phyloP scores from a whole-genome alignment of 306 rosid genomes.

The Mimosa bimucronata region DNA sequence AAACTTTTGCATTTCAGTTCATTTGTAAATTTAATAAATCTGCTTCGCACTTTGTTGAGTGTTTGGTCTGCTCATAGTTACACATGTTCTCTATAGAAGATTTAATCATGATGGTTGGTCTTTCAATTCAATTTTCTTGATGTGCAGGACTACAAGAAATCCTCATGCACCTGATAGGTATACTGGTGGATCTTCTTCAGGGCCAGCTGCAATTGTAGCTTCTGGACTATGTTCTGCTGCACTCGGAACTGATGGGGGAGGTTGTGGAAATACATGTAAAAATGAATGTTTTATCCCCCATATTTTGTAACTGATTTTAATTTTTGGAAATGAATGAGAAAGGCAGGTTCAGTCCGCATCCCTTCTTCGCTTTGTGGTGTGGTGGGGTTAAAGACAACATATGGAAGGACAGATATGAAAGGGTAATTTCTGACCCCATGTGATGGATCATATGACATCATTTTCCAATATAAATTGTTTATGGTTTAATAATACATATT shows the following conservation, averaged over 20 bases:
- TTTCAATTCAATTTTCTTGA: conserved; percentile 40
- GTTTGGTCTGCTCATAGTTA: conserved; percentile 26
- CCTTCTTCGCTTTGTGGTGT: conserved; percentile 98
- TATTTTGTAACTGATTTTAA: conserved; percentile 25
- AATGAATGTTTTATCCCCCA: conserved; percentile 31
- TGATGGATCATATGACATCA: conserved; percentile 16
- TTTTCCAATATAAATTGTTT: conserved; percentile 8
- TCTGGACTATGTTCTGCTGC: conserved; percentile 96
- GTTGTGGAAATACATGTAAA: conserved; percentile 50
- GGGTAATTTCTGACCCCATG: conserved; percentile 66
- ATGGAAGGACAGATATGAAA: conserved; percentile 71
- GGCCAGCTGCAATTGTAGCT: conserved; percentile 97
- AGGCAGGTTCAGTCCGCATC: conserved; percentile 92
- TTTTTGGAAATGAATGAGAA: conserved; percentile 39
- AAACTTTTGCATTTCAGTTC: not conserved
- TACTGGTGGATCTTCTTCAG: conserved; percentile 98
- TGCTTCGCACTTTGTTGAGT: not conserved
- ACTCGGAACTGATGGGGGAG: conserved; percentile 98
- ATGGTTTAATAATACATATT: conserved; percentile 16
- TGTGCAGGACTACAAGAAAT: conserved; percentile 86
- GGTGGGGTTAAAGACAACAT: conserved; percentile 89
- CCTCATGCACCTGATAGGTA: conserved; percentile 95
- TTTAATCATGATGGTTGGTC: not conserved
- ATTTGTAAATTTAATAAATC: not conserved
- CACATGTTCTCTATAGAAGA: conserved; percentile 23